Percentiles rank a stretch among this genome's conserved stretches.
Evolutionary conservation across 1,139 yeast species (phyloP).

Genomic region (Geotrichum citri-aurantii): DNA sequence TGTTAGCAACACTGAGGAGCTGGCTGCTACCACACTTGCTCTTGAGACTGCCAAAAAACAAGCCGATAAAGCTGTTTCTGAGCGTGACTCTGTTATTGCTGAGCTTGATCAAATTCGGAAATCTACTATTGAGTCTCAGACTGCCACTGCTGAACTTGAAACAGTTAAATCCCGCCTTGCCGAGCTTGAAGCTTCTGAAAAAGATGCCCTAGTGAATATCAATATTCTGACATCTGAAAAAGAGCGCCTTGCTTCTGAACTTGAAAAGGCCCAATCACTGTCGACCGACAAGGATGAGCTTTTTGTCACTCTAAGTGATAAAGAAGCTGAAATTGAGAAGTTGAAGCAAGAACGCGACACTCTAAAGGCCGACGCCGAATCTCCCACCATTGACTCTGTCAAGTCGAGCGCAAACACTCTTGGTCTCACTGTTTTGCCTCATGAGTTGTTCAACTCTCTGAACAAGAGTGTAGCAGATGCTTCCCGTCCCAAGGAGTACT

Average conservation of each 20-base stretch:
- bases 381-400: conserved; percentile 16
- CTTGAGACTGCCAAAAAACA: not conserved
- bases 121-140: not conserved
- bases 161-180: not conserved
- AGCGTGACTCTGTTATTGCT: not conserved
- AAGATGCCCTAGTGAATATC: not conserved
- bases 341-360: conserved; percentile 8
- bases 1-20: conserved; percentile 5
- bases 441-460: conserved; percentile 13
- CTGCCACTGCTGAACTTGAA: not conserved
- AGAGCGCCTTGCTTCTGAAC: not conserved
- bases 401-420: conserved; percentile 11
- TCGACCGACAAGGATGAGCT: not conserved
- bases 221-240: not conserved
- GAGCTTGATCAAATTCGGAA: not conserved
- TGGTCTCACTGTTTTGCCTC: conserved; percentile 16
- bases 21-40: conserved; percentile 4
- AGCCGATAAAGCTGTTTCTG: not conserved
- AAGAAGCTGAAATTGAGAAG: conserved; percentile 1
- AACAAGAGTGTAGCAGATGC: conserved; percentile 15
- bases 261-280: conserved; percentile 2
- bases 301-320: not conserved
- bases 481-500: conserved; percentile 11
- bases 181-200: conserved; percentile 3
- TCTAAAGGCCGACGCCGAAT: conserved; percentile 6